Evolutionary conservation across 345 rosid species (phyloP).

Genomic region (Gossypium arboreum): DNA sequence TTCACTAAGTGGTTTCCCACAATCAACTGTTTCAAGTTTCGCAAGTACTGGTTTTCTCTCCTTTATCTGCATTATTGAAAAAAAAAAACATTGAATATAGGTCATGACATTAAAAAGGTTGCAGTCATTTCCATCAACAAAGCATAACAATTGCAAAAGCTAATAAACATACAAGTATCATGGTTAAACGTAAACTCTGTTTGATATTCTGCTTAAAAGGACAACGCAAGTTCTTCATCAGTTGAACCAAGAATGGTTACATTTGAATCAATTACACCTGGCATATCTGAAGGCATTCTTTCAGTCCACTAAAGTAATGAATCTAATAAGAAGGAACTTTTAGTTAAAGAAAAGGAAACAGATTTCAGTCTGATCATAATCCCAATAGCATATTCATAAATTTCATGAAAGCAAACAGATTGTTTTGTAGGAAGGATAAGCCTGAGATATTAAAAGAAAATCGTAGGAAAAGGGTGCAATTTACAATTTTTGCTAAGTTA

Average conservation of each 20-base stretch:
- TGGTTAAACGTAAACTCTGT: not conserved
- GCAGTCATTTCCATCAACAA: not conserved
- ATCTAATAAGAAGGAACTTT: not conserved
- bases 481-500: not conserved
- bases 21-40: conserved; percentile 11
- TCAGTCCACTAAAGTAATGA: not conserved
- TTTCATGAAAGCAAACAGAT: not conserved
- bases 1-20: conserved; percentile 10
- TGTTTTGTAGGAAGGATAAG: not conserved
- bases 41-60: not conserved
- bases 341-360: not conserved
- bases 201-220: not conserved
- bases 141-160: conserved; percentile 2
- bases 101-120: not conserved
- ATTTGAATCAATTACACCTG: not conserved
- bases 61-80: conserved; percentile 7
- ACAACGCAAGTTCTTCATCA: not conserved
- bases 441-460: not conserved
- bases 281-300: not conserved
- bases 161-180: not conserved
- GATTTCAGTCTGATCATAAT: not conserved
- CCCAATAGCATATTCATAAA: not conserved
- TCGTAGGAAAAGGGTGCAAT: not conserved
- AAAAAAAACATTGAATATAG: not conserved
- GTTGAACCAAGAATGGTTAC: not conserved